Base-by-base conservation (phyloP, 2,329 filamentous ascomycete genomes). In the Fusarium xyrophilum region DNA sequence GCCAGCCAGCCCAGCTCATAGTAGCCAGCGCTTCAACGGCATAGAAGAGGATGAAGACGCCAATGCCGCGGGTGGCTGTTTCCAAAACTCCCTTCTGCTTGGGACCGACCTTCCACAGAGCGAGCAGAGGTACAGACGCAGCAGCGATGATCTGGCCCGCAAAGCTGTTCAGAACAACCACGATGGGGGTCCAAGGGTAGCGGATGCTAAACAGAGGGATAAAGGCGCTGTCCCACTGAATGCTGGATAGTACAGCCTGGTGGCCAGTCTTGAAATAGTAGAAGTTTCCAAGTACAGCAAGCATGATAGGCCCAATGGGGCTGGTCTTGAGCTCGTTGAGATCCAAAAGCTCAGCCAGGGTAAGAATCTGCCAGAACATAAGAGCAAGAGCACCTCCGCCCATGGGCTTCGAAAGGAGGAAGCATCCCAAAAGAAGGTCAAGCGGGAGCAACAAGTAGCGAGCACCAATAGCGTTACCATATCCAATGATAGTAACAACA, bases 211-310 rank as follows among this genome's bases (percentile, higher is more conserved):
- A 88, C 11, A 98, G 85, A 0, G 95, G 92, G 70, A 99, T 92
- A 80, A 99, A 99, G 6, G 93, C 95, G 23, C 88, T 88, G 80
- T 99, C 96, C 96, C 96, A 99, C 76, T 99, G 96, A 75, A 99
- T 95, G 69, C 89, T 92, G 71, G 90, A 87, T 27, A 97, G 86
- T 0, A 89, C 91, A 15, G 95, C 95, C 80, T 98, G 95, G 79
- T 99, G 96, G 65, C 96, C 96, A 0, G 96, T 99, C 77, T 97
- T 97, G 88, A 99, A 99, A 83, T 90, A 99, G 82, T 97, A 90
- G 79, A 95, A 97, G 74, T 91, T 93, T 63, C 94, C 96, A 2
- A 99, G 87, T n/a, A 98, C 81, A 14, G 89, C 95, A 28, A 98
- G 86, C 67, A 96, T 85, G 39, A 96, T 83, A 23, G 96, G 94